A percentile compares a stretch with the other conserved stretches of the same genome.
phyloP scores from a whole-genome alignment of 345 rosid genomes.

The Iberis pinnata region DNA sequence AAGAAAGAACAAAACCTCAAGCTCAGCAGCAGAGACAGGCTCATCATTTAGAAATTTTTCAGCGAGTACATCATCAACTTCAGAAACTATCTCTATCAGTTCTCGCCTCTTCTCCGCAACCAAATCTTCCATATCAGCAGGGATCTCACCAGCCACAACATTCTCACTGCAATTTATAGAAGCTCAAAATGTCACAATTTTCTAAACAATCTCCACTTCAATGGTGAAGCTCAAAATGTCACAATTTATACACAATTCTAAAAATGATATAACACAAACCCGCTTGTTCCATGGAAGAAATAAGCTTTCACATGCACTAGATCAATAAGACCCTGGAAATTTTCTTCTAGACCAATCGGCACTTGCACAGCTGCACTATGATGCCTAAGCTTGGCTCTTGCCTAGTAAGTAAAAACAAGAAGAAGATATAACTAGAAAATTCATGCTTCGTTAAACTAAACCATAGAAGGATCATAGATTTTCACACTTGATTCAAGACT shows the following conservation, averaged over 20 bases:
- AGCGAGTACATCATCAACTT: constrained; percentile 92
- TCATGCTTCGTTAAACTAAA: background rate
- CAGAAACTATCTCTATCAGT: constrained; percentile 80
- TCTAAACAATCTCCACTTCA: too few relatives aligned
- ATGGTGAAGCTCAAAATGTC: background rate
- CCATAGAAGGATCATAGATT: background rate
- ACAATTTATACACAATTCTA: background rate
- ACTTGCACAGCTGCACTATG: constrained; percentile 96
- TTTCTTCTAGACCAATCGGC: constrained; percentile 91
- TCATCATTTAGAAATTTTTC: constrained; percentile 83
- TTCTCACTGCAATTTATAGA: constrained; percentile 61
- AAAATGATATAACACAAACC: constrained; percentile 42
- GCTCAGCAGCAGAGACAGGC: constrained; percentile 65
- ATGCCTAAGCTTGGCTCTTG: constrained; percentile 89
- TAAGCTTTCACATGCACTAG: constrained; percentile 65
- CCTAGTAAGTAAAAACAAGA: constrained; percentile 36
- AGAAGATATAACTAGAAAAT: background rate
- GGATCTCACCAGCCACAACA: constrained; percentile 61
- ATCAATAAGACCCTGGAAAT: constrained; percentile 84
- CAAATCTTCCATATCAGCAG: constrained; percentile 66
- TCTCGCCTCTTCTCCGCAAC: constrained; percentile 84
- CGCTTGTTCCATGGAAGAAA: constrained; percentile 77
- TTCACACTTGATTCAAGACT: constrained; percentile 79
- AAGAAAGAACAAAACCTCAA: constrained; percentile 52
- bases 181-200: constrained; percentile 8